These are phyloP conservation scores for Phragmites australis DNA, from an alignment of 176 grass and related monocot species.

Conservation along the genomic window DNA sequence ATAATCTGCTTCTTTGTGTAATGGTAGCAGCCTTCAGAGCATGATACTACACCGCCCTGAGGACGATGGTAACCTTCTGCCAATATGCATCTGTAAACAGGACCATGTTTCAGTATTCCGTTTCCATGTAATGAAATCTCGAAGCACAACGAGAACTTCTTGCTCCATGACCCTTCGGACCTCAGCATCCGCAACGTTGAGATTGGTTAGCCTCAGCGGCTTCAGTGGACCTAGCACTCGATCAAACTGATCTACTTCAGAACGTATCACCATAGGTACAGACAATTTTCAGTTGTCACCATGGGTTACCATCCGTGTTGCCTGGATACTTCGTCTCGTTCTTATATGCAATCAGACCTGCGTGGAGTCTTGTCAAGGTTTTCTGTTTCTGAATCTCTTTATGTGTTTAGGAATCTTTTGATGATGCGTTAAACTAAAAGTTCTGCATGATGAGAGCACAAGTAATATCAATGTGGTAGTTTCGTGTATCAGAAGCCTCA, in stretches of 20 bases:
- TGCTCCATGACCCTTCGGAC: not conserved
- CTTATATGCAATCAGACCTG: not conserved
- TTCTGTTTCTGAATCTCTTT: constrained; percentile 6
- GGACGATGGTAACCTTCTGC: not conserved
- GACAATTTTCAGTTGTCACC: not conserved
- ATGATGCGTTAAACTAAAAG: not conserved
- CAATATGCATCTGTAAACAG: not conserved
- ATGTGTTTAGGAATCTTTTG: not conserved
- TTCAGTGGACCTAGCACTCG: not conserved
- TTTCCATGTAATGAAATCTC: constrained; percentile 1
- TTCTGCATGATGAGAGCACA: not conserved
- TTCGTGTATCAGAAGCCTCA: constrained; percentile 8
- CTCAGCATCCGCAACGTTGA: not conserved
- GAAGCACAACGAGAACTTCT: not conserved
- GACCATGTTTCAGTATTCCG: not conserved
- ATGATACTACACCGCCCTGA: not conserved
- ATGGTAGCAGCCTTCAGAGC: not conserved
- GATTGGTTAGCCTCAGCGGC: not conserved
- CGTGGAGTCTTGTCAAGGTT: not conserved
- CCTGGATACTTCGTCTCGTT: not conserved
- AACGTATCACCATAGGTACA: not conserved
- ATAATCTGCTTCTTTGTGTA: not conserved
- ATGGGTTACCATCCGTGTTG: not conserved
- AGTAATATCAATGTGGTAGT: not conserved
- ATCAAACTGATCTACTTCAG: not conserved